Evolutionary conservation across 2,329 filamentous ascomycete species (phyloP).

Genomic region (Rutstroemia sp.): DNA sequence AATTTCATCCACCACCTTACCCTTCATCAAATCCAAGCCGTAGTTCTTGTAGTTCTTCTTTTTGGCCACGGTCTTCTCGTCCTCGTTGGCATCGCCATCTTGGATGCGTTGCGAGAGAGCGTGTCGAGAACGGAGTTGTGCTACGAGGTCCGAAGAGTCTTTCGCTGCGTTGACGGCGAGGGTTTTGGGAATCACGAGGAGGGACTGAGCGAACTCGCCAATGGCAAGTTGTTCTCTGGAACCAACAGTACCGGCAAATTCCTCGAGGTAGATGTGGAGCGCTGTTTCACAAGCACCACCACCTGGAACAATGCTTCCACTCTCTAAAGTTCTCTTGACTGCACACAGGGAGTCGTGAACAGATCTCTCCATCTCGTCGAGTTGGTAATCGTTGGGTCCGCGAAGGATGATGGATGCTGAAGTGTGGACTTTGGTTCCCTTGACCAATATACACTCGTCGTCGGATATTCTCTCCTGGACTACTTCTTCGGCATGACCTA

Average conservation of each 20-base stretch:
- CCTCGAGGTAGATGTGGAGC: constrained; percentile 96
- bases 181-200: constrained; percentile 93
- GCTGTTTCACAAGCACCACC: constrained; percentile 98
- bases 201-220: constrained; percentile 90
- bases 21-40: constrained; percentile 80
- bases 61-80: constrained; percentile 82
- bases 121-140: constrained; percentile 89
- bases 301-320: constrained; percentile 91
- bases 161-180: constrained; percentile 95
- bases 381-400: constrained; percentile 89
- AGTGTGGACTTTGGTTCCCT: constrained; percentile 89
- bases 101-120: constrained; percentile 87
- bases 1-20: constrained; percentile 85
- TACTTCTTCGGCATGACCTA: constrained; percentile 91
- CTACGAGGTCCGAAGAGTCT: constrained; percentile 89
- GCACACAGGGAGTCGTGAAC: constrained; percentile 95
- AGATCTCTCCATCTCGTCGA: constrained; percentile 99
- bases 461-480: constrained; percentile 98
- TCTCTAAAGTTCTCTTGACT: constrained; percentile 95
- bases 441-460: constrained; percentile 95
- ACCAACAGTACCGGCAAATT: constrained; percentile 94
- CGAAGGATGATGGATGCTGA: constrained; percentile 95
- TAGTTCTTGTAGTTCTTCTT: constrained; percentile 99
- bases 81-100: constrained; percentile 75
- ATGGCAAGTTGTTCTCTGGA: constrained; percentile 97